Conservation (phyloP, 805 yeast species). For the Nakazawaea molendinolei region DNA sequence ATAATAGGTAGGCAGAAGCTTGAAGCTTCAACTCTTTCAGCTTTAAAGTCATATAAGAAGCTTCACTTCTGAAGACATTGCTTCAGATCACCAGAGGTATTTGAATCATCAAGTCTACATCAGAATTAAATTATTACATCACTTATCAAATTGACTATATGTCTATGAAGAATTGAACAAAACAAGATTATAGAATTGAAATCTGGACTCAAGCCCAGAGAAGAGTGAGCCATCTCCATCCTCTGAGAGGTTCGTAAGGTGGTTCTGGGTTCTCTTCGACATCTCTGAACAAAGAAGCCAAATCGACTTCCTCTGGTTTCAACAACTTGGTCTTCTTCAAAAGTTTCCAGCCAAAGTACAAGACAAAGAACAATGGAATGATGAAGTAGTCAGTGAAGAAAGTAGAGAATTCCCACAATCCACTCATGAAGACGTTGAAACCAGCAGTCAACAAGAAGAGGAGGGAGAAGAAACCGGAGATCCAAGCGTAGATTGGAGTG, state of each 20-base stretch:
- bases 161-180: too few relatives aligned
- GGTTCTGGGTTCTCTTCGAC: constrained; percentile 25
- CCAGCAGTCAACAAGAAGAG: constrained; percentile 30
- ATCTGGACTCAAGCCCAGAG: constrained; percentile 15
- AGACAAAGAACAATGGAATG: constrained; percentile 22
- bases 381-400: constrained; percentile 19
- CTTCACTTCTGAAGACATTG: too few relatives aligned
- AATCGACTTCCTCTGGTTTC: constrained; percentile 34
- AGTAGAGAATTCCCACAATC: constrained; percentile 20
- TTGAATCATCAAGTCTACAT: too few relatives aligned
- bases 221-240: constrained; percentile 15
- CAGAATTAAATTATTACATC: too few relatives aligned
- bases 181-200: too few relatives aligned
- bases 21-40: too few relatives aligned
- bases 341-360: constrained; percentile 28
- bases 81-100: too few relatives aligned
- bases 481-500: constrained; percentile 26
- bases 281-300: constrained; percentile 26
- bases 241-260: constrained; percentile 12
- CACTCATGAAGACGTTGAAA: constrained; percentile 27
- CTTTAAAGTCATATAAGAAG: too few relatives aligned
- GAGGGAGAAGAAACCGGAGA: constrained; percentile 21
- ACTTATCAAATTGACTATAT: too few relatives aligned
- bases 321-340: constrained; percentile 25
- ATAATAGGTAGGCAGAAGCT: too few relatives aligned